Conservation (phyloP, 345 rosid genomes). For the Hirschfeldia incana region DNA sequence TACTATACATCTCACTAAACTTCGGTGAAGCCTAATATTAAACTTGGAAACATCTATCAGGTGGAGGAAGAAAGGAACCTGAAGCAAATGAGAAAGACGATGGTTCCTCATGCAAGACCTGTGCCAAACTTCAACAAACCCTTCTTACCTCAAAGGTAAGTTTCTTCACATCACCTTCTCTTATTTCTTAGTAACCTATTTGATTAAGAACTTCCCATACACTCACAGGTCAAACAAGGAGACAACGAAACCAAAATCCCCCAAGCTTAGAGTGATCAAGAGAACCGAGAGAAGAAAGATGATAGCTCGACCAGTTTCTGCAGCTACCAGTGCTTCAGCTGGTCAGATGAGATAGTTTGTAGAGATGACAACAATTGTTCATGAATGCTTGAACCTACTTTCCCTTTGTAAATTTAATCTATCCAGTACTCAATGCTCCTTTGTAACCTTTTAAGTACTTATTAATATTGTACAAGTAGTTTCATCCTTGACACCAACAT, state of each 20-base stretch:
- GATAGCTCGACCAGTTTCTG: constrained; percentile 28
- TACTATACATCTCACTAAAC: not conserved
- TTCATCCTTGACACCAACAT: constrained; percentile 13
- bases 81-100: constrained; percentile 83
- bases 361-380: constrained; percentile 45
- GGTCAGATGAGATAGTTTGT: constrained; percentile 38
- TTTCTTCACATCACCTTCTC: not conserved
- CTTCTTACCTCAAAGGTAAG: constrained; percentile 60
- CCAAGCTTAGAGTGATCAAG: constrained; percentile 47
- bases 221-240: constrained; percentile 65
- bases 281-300: constrained; percentile 37
- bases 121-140: constrained; percentile 82
- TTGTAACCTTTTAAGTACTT: not conserved
- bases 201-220: not conserved
- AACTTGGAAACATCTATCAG: constrained; percentile 40
- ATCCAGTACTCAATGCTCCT: not conserved
- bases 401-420: constrained; percentile 22
- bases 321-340: constrained; percentile 37
- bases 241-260: constrained; percentile 74
- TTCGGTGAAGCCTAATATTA: not conserved
- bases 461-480: not conserved
- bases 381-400: constrained; percentile 72
- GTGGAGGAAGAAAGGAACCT: constrained; percentile 83
- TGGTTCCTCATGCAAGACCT: constrained; percentile 95
- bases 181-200: not conserved